Evolutionary conservation across 2,329 filamentous ascomycete species (phyloP), one percentile per base, ranked within the genome.

Genomic region (Knoxdaviesia proteae): DNA sequence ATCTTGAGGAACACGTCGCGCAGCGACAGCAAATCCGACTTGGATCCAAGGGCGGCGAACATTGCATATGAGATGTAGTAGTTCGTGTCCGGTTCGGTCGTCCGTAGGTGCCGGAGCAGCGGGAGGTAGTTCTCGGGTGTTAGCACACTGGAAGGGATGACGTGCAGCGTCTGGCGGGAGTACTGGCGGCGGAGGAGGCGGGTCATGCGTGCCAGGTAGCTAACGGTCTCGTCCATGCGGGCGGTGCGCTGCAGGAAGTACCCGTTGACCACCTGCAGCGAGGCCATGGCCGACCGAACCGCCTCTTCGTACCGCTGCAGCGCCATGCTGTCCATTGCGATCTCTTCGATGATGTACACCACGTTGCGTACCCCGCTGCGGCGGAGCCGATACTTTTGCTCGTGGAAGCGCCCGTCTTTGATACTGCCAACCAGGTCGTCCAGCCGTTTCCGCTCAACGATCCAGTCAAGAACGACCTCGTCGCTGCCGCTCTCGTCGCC

Each of bases 361-460:
- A 87, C 77, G 50, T 86, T 80, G 45, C 71, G 73, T n/a, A 84
- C 65, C 0, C 82, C 82, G 0, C 74, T 82, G 42, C 74, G 74
- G 43, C 71, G 69, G 7, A 88, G 65, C 1, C 83, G 77, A 53
- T 86, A 88, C 54, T 90, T 88, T 54, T 90, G 83, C 55, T 90
- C 83, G 49, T 80, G 78, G 50, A 86, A 88, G 3, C 83, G 74
- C 1, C 81, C 80, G 47, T 88, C 83, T 56, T 81, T 84, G 59
- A 90, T 84, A 47, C 80, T 86, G 41, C 69, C 63, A n/a, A 88
- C 68, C 39, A 90, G 61, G 54, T 90, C 83, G 52, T 88, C 82
- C 0, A 87, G 67, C 6, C 83, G 68, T 54, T 90, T 90, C 47
- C 83, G 69, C 58, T 90, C 83, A 1, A 86, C 70, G 38, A 90